Evolutionary conservation across 495 filamentous ascomycete genomes (phyloP).

Genomic region (Oidiodendron maius): DNA sequence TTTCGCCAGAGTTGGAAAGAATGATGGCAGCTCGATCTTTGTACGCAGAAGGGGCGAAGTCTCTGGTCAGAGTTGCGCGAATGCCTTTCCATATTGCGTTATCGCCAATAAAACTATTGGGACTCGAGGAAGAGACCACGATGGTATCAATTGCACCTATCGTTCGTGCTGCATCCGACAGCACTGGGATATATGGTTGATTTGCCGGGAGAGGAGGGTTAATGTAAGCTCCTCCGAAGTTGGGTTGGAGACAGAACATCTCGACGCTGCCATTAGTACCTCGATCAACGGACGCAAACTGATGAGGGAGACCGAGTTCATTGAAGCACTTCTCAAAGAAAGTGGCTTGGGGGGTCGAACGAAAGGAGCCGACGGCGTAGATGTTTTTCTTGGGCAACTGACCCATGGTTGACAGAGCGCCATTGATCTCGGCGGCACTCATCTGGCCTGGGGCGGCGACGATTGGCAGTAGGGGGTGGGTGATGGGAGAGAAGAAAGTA

Average conservation of each 20-base stretch:
- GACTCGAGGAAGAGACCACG: slow-evolving; percentile 42
- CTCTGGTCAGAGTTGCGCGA: slow-evolving; percentile 68
- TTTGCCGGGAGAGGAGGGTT: slow-evolving; percentile 57
- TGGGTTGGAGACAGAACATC: slow-evolving; percentile 58
- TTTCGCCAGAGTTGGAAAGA: slow-evolving; percentile 57
- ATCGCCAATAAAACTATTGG: slow-evolving; percentile 57
- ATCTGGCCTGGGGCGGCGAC: slow-evolving; percentile 81
- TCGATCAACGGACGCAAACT: slow-evolving; percentile 68
- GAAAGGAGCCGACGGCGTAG: slow-evolving; percentile 70
- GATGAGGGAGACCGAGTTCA: slow-evolving; percentile 76
- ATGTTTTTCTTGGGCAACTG: slow-evolving; percentile 73
- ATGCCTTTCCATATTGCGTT: slow-evolving; percentile 84
- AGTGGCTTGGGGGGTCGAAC: slow-evolving; percentile 65
- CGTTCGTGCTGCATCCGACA: slow-evolving; percentile 66
- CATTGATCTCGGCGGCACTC: slow-evolving; percentile 77
- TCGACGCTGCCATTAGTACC: slow-evolving; percentile 58
- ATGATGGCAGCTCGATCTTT: slow-evolving; percentile 67
- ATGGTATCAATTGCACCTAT: slow-evolving; percentile 80
- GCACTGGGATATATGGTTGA: slow-evolving; percentile 51
- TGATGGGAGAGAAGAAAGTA: slow-evolving; percentile 79
- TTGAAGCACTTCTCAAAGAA: slow-evolving; percentile 89
- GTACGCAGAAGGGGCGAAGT: slow-evolving; percentile 78
- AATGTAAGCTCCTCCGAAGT: slow-evolving; percentile 74
- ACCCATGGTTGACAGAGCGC: slow-evolving; percentile 69
- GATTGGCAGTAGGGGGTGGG: slow-evolving; percentile 75